phyloP scores from a whole-genome alignment of 306 rosid species.

The Vigna reflexopilosa region DNA sequence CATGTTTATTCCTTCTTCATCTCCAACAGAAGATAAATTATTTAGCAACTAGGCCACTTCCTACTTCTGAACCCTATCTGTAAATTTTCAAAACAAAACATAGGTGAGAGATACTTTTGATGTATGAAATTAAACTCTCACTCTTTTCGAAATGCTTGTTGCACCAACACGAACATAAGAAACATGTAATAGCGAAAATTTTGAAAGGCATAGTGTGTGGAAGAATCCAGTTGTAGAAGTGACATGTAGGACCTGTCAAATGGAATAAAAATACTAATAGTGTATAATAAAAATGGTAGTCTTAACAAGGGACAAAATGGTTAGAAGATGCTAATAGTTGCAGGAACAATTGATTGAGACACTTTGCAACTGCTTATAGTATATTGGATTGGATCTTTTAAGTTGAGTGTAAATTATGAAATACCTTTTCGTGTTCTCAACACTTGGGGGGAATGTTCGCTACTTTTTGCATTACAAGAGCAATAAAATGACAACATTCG shows the following conservation, averaged over 20 bases:
- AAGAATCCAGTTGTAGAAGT: conserved; percentile 26
- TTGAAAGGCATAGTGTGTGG: conserved; percentile 11
- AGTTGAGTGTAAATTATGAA: conserved; percentile 20
- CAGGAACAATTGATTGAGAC: conserved; percentile 14
- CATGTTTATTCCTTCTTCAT: conserved; percentile 22
- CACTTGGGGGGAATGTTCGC: conserved; percentile 16
- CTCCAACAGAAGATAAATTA: conserved; percentile 3
- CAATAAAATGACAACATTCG: conserved; percentile 11
- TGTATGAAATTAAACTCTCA: conserved; percentile 30
- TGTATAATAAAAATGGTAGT: not conserved
- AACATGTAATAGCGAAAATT: conserved; percentile 31
- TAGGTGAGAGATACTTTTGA: not conserved
- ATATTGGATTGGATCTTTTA: conserved; percentile 16
- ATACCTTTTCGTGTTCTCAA: conserved; percentile 6
- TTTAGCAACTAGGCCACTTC: conserved; percentile 16
- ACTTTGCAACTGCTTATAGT: conserved; percentile 6
- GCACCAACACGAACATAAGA: not conserved
- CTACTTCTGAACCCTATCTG: not conserved
- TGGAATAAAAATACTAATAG: conserved; percentile 21
- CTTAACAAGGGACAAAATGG: conserved; percentile 9
- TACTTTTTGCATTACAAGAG: conserved; percentile 21
- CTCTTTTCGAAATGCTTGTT: conserved; percentile 27
- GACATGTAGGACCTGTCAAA: conserved; percentile 27
- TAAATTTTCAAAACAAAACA: conserved; percentile 29
- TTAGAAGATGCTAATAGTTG: conserved; percentile 14